Evolutionary conservation across 1,284 basidiomycete species (phyloP).

Genomic region (Peniophora sp.): DNA sequence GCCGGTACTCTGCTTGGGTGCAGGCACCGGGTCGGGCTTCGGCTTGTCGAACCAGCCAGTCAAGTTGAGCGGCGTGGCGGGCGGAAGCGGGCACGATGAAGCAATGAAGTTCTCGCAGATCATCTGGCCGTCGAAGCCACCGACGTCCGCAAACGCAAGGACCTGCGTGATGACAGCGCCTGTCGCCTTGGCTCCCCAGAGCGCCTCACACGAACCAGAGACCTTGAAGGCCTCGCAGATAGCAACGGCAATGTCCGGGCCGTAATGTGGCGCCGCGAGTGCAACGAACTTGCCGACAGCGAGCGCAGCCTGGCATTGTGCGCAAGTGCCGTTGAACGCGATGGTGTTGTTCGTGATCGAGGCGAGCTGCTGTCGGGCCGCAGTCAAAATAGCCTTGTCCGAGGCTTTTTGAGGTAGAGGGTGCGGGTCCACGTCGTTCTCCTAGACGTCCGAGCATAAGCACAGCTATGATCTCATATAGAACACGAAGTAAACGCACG

Average conservation of each 20-base stretch:
- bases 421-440: constrained; percentile 41
- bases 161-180: constrained; percentile 64
- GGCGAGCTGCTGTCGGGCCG: constrained; percentile 47
- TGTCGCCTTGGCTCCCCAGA: constrained; percentile 38
- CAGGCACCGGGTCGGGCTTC: constrained; percentile 58
- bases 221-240: constrained; percentile 58
- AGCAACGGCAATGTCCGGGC: constrained; percentile 47
- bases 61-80: constrained; percentile 42
- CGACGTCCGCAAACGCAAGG: constrained; percentile 55
- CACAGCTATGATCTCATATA: background rate
- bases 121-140: constrained; percentile 61
- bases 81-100: constrained; percentile 38
- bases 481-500: constrained; percentile 16
- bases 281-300: constrained; percentile 62
- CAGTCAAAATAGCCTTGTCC: constrained; percentile 32
- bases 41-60: constrained; percentile 57
- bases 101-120: constrained; percentile 49
- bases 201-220: constrained; percentile 41
- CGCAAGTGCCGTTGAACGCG: constrained; percentile 47
- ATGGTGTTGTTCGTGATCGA: constrained; percentile 42
- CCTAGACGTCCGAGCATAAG: background rate
- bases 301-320: constrained; percentile 54
- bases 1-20: constrained; percentile 48
- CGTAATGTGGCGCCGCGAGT: constrained; percentile 54
- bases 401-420: constrained; percentile 51